phyloP scores from a whole-genome alignment of 1,284 basidiomycete species.

The Thecaphora thlaspeos region DNA sequence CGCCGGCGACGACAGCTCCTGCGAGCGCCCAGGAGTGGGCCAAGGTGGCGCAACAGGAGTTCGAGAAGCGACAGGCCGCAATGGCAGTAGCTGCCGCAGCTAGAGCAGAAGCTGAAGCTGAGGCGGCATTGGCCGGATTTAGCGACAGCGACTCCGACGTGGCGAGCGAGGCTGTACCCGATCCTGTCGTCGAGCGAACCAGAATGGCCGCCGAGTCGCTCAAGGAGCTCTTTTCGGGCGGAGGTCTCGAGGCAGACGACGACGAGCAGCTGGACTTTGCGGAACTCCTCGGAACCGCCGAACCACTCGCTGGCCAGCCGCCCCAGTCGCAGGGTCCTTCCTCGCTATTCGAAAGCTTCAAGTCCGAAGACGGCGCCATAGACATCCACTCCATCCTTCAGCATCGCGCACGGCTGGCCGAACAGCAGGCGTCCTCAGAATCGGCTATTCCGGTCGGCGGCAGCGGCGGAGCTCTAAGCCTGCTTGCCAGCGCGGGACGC shows the following conservation, averaged over 20 bases:
- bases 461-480: no score
- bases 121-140: neutral
- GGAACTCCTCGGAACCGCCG: constrained; percentile 23
- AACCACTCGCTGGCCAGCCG: neutral
- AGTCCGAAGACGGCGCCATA: constrained; percentile 19
- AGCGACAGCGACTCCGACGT: no score
- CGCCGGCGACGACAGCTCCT: no score
- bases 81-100: no score
- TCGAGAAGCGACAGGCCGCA: constrained; percentile 20
- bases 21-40: constrained; percentile 10
- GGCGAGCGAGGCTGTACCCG: no score
- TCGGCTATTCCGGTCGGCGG: no score
- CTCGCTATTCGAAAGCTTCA: constrained; percentile 24
- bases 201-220: constrained; percentile 14
- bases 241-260: constrained; percentile 15
- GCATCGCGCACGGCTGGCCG: constrained; percentile 14
- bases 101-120: constrained; percentile 10
- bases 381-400: constrained; percentile 30
- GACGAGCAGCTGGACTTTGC: constrained; percentile 7
- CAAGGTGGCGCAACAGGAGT: constrained; percentile 25
- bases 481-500: no score
- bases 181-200: constrained; percentile 29
- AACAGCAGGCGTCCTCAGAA: no score
- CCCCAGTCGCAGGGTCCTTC: constrained; percentile 15
- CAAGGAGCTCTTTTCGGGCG: constrained; percentile 25